These are phyloP conservation scores for Gracilariopsis chorda DNA, from an alignment of 23 red algal genomes.

Conservation along the genomic window DNA sequence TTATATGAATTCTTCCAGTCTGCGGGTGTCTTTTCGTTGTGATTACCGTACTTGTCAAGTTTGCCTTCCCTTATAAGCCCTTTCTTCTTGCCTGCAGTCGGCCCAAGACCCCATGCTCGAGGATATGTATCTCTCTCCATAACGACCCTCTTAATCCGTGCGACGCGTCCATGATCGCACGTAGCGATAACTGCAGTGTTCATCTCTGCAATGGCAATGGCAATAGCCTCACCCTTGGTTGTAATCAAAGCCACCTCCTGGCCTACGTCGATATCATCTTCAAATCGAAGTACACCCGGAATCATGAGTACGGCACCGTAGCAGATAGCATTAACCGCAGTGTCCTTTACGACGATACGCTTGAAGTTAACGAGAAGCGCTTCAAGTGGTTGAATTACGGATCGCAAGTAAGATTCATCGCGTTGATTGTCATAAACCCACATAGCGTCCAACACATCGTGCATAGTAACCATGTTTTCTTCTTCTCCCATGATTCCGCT, in stretches of 20 bases:
- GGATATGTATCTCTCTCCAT: conserved; percentile 99
- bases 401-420: conserved; percentile 91
- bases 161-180: conserved; percentile 94
- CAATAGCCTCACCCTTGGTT: conserved; percentile 97
- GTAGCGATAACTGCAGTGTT: conserved; percentile 92
- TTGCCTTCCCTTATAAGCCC: conserved; percentile 75
- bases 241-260: conserved; percentile 95
- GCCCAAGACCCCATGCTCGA: conserved; percentile 94
- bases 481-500: conserved; percentile 85
- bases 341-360: conserved; percentile 93
- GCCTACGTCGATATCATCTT: conserved; percentile 89
- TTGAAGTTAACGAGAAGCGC: conserved; percentile 77
- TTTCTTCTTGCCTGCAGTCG: conserved; percentile 96
- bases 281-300: conserved; percentile 89
- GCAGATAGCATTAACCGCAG: conserved; percentile 88
- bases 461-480: conserved; percentile 82
- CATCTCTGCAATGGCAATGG: conserved; percentile 96
- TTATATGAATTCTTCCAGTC: conserved; percentile 36
- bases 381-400: conserved; percentile 91
- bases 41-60: conserved; percentile 95
- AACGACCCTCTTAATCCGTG: conserved; percentile 95
- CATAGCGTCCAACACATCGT: conserved; percentile 97
- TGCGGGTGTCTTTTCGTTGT: conserved; percentile 84
- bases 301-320: conserved; percentile 99
- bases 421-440: conserved; percentile 87